Base-by-base conservation (phyloP, 2,329 filamentous ascomycete species). In the Apiospora malaysiana region DNA sequence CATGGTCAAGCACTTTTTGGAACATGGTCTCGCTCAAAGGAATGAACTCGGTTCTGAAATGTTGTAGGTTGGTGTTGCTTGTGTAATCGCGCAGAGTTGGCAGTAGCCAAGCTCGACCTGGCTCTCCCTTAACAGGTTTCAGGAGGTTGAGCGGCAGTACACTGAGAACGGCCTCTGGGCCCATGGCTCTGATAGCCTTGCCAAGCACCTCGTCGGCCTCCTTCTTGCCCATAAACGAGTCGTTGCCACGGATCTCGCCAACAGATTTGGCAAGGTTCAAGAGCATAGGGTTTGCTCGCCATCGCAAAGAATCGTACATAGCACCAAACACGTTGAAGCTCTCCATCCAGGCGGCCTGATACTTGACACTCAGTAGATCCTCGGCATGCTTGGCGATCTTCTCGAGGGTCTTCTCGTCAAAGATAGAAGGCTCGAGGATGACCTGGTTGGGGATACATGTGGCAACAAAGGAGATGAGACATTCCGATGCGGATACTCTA, bases 281-380 rank as follows among this genome's bases (percentile, higher is more conserved):
- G 73, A 98, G 86, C 72, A 94, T 91, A 7, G 95, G 94, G 76
- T 92, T 88, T 2, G 95, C 91, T 72, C 91, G 91, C 95, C 95
- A 98, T 76, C 92, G 90, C 71, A 98, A 85, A 1, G 92, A 88
- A 76, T 97, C 94, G 75, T 97, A 97, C 84, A 97, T 93, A 69
- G 94, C 93, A 9, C 91, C 91, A 46, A 97, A 86, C 9, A 98
- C 93, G 75, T 91, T 94, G 83, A 98, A 98, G 0, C 97, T 94
- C 80, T 99, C 95, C 83, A 93, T 91, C 94, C 95, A 98, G 4
- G 96, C 96, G 37, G 92, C 90, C 83, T 98, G 96, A 78, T 95
- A 99, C 78, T 96, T 96, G 49, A 98, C 91, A 68, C 90, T 95
- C 65, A 99, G 86, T 9, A 98, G 85, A 47, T 92, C 89, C 73